Percentiles rank a stretch among this genome's conserved stretches.
These are phyloP conservation scores for Leishmania gerbilli DNA, from an alignment of 208 protist species.

Conservation along the genomic window DNA sequence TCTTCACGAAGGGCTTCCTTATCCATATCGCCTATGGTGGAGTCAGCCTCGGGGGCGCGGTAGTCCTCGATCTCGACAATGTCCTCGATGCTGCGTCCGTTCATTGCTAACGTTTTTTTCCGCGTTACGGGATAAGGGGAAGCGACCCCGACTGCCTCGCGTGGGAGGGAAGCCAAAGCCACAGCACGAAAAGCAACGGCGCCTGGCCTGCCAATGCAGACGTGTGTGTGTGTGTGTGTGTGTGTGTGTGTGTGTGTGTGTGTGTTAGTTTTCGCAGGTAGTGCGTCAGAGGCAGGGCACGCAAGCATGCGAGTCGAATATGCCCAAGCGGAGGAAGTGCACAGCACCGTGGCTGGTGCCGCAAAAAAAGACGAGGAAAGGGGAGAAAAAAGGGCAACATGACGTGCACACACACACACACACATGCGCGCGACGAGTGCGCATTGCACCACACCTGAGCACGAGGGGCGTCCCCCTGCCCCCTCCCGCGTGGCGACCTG, in stretches of 20 bases:
- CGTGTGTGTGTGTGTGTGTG: neutral
- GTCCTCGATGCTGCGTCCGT: neutral
- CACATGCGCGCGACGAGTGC: neutral
- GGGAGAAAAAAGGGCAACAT: neutral
- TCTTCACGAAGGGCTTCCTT: conserved; percentile 25
- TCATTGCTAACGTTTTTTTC: neutral
- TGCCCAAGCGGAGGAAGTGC: neutral
- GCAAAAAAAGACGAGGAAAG: neutral
- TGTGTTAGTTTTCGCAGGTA: conserved; percentile 2
- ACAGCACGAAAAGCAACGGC: neutral
- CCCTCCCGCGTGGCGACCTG: neutral
- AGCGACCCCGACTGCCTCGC: neutral
- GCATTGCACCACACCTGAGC: neutral
- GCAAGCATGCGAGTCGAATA: no score
- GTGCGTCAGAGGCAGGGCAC: no score
- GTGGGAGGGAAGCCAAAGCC: neutral
- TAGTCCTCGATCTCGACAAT: conserved; percentile 17
- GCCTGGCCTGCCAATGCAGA: neutral
- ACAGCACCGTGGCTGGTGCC: neutral
- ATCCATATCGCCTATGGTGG: conserved; percentile 18
- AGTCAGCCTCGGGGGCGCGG: neutral
- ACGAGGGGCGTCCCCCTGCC: neutral
- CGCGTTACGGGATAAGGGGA: neutral
- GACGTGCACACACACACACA: neutral
- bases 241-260: conserved; percentile 6